Evolutionary conservation across 176 grass and related monocot genomes (phyloP).

Genomic region (Cenchrus fungigraminus): DNA sequence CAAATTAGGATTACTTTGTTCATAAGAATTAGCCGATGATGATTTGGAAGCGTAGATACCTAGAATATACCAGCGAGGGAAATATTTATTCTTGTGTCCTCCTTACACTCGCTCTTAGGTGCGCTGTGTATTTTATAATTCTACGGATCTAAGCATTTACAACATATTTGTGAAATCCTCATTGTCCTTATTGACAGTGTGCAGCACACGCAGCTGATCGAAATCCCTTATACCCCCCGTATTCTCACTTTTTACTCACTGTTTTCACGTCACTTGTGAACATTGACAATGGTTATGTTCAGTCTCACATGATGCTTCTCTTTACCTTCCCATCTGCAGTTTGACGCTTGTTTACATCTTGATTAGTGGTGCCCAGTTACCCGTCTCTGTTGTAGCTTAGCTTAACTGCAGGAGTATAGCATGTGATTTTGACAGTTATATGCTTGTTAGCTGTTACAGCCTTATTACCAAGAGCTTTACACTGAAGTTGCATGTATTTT

Average conservation of each 20-base stretch:
- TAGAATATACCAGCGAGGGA: not conserved
- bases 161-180: not conserved
- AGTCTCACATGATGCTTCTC: not conserved
- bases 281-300: not conserved
- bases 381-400: not conserved
- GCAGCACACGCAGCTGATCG: not conserved
- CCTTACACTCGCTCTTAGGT: not conserved
- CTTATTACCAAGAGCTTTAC: not conserved
- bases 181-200: not conserved
- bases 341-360: not conserved
- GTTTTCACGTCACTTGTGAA: not conserved
- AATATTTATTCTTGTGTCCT: not conserved
- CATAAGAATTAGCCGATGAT: not conserved
- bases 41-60: not conserved
- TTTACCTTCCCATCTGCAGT: not conserved
- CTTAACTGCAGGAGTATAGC: not conserved
- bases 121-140: not conserved
- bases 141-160: too few species aligned
- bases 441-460: not conserved
- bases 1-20: not conserved
- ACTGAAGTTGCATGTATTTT: not conserved
- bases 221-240: not conserved
- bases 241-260: not conserved
- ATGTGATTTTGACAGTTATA: not conserved
- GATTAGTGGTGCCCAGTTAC: not conserved